These are phyloP conservation scores for Microstegium vimineum DNA, from an alignment of 176 grass and related monocot species.

Conservation along the genomic window DNA sequence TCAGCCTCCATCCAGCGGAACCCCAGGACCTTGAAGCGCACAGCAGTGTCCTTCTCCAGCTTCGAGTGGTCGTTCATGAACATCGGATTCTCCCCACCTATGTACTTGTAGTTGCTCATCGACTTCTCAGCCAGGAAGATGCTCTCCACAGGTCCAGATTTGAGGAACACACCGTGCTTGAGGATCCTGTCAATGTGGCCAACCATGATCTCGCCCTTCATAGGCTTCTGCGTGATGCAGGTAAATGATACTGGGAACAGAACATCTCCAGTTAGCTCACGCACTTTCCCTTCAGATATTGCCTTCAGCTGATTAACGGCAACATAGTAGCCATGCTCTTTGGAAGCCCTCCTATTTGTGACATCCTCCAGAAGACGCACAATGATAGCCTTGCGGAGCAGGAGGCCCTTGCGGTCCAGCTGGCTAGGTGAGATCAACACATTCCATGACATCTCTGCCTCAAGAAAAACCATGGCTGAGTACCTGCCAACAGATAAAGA, in stretches of 20 bases:
- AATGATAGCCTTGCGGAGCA: conserved; percentile 82
- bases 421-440: conserved; percentile 74
- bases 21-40: conserved; percentile 86
- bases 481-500: conserved; percentile 31
- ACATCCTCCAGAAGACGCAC: conserved; percentile 77
- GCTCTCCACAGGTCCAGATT: conserved; percentile 68
- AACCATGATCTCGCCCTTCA: conserved; percentile 74
- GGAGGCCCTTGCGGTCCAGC: conserved; percentile 57
- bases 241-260: conserved; percentile 75
- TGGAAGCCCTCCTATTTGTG: conserved; percentile 79
- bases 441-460: conserved; percentile 80
- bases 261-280: conserved; percentile 73
- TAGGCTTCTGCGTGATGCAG: conserved; percentile 75
- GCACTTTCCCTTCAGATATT: conserved; percentile 74
- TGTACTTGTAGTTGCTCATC: conserved; percentile 75
- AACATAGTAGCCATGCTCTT: conserved; percentile 88
- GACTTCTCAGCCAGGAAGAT: conserved; percentile 78
- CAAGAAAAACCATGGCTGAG: conserved; percentile 72
- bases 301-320: conserved; percentile 63
- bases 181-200: conserved; percentile 72
- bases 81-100: conserved; percentile 67
- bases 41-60: conserved; percentile 62
- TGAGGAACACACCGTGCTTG: conserved; percentile 87
- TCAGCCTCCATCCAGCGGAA: conserved; percentile 87
- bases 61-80: conserved; percentile 77